These are phyloP conservation scores for Dissophora globulifera DNA, from an alignment of 192 early-diverging fungal species.

Conservation along the genomic window DNA sequence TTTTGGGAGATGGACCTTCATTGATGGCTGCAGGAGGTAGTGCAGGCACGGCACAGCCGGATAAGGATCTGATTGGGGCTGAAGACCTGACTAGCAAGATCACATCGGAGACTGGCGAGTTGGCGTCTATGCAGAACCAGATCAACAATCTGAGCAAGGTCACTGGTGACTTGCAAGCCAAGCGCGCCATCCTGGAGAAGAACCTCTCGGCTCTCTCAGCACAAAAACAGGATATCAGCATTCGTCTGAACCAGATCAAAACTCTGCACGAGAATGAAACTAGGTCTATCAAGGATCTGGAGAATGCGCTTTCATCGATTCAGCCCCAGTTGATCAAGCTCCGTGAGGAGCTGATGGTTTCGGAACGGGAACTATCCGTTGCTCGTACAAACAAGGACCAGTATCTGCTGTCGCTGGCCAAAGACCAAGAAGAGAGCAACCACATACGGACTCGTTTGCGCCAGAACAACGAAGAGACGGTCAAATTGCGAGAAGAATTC, in stretches of 20 bases:
- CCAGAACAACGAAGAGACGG: slow-evolving; percentile 67
- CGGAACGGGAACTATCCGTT: slow-evolving; percentile 57
- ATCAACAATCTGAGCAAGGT: slow-evolving; percentile 61
- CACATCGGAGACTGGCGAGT: slow-evolving; percentile 67
- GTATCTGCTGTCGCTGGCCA: slow-evolving; percentile 54
- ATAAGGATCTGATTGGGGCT: slow-evolving; percentile 60
- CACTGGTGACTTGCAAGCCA: slow-evolving; percentile 64
- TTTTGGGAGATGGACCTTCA: slow-evolving; percentile 42
- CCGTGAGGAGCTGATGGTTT: slow-evolving; percentile 60
- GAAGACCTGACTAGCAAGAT: slow-evolving; percentile 59
- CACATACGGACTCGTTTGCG: slow-evolving; percentile 57
- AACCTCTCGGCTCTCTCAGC: slow-evolving; percentile 66
- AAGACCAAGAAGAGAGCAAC: slow-evolving; percentile 59
- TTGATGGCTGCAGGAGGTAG: background rate
- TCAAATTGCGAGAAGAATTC: slow-evolving; percentile 59
- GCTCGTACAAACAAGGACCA: slow-evolving; percentile 62
- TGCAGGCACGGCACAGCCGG: background rate
- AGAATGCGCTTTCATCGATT: slow-evolving; percentile 61
- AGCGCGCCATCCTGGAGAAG: slow-evolving; percentile 65
- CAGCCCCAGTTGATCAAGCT: slow-evolving; percentile 56
- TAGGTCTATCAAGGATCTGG: slow-evolving; percentile 64
- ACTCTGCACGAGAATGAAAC: slow-evolving; percentile 70
- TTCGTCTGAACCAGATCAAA: slow-evolving; percentile 65
- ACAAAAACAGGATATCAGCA: slow-evolving; percentile 71
- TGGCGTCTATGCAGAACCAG: slow-evolving; percentile 70